Conservation (phyloP, 176 grass and related monocot species). For the Eremochloa ophiuroides region DNA sequence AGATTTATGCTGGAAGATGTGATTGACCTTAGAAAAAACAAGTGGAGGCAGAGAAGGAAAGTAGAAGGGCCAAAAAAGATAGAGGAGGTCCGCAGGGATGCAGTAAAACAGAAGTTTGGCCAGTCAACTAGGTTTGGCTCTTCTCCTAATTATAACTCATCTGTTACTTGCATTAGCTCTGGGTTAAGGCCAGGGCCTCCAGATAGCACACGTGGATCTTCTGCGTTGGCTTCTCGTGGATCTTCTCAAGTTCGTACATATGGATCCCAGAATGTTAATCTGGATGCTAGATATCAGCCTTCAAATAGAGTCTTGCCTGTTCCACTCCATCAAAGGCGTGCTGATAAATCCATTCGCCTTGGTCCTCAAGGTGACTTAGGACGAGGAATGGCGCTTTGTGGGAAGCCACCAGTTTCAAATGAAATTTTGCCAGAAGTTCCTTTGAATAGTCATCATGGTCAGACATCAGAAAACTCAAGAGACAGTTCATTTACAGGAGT, state of each 20-base stretch:
- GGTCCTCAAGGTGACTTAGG: constrained; percentile 67
- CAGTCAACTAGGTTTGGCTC: constrained; percentile 50
- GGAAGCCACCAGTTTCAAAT: constrained; percentile 47
- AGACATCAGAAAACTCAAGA: constrained; percentile 13
- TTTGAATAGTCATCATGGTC: constrained; percentile 36
- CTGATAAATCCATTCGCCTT: constrained; percentile 60
- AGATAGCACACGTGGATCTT: constrained; percentile 27
- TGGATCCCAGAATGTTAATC: constrained; percentile 50
- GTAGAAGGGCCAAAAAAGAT: constrained; percentile 92
- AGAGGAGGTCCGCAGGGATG: constrained; percentile 73
- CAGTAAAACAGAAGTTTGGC: constrained; percentile 58
- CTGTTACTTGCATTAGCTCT: constrained; percentile 8
- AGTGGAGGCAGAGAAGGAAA: constrained; percentile 85
- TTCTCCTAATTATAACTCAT: constrained; percentile 24
- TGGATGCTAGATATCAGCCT: constrained; percentile 56
- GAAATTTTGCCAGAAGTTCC: constrained; percentile 14
- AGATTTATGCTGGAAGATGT: constrained; percentile 79
- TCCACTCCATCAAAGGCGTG: constrained; percentile 52
- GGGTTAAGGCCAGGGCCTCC: constrained; percentile 13
- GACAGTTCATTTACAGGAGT: constrained; percentile 9
- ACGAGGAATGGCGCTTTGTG: constrained; percentile 57
- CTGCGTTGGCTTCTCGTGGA: constrained; percentile 34
- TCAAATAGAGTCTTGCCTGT: constrained; percentile 42
- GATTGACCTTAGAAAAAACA: constrained; percentile 90
- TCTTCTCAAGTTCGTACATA: constrained; percentile 30